These are phyloP conservation scores for Xylaria polymorpha DNA, from an alignment of 2,329 filamentous ascomycete species.

Conservation along the genomic window DNA sequence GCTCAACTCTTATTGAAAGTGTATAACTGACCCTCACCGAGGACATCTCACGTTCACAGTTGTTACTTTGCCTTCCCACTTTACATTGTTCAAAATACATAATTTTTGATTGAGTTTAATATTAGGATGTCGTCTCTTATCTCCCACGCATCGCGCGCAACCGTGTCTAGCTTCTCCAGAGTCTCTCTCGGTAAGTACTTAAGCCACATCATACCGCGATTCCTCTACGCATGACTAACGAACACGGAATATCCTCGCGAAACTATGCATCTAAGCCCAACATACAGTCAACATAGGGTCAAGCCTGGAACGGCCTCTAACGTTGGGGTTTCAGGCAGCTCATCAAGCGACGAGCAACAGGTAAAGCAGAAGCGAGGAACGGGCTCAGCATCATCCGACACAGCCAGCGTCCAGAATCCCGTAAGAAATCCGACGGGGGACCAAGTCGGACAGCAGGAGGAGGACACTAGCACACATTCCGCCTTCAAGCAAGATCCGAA, in stretches of 20 bases:
- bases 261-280: no score
- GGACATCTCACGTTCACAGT: not conserved
- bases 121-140: not conserved
- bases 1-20: not conserved
- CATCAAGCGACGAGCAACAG: no score
- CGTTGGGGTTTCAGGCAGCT: no score
- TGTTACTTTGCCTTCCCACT: not conserved
- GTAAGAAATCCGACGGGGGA: not conserved
- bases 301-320: no score
- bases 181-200: not conserved
- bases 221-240: not conserved
- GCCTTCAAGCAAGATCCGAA: slow-evolving; percentile 1
- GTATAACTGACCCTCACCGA: not conserved
- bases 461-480: not conserved
- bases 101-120: not conserved
- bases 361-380: no score
- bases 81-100: not conserved
- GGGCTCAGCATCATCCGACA: no score
- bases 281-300: no score
- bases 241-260: not conserved
- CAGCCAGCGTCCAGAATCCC: no score
- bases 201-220: not conserved
- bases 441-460: not conserved
- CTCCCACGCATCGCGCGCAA: not conserved
- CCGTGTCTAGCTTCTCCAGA: not conserved